Conservation (phyloP, 345 rosid species). For the Ceriops tagal region DNA sequence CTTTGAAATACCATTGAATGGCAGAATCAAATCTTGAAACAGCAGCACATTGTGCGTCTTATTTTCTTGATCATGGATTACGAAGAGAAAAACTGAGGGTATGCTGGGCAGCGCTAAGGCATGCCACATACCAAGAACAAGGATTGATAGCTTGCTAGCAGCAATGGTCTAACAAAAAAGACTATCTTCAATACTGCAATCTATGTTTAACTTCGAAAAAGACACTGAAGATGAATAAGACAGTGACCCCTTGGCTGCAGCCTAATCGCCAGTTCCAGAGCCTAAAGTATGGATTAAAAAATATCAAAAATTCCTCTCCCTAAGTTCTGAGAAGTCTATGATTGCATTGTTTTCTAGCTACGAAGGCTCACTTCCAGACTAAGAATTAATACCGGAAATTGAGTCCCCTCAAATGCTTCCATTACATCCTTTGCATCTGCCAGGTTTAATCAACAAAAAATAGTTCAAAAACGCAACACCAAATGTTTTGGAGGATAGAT, state of each 20-base stretch:
- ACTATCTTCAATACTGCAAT: conserved; percentile 74
- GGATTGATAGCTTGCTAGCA: conserved; percentile 53
- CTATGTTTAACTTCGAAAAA: conserved; percentile 68
- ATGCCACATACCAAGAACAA: conserved; percentile 56
- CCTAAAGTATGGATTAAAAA: too few relatives aligned
- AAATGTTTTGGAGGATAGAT: too few relatives aligned
- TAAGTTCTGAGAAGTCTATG: conserved; percentile 2
- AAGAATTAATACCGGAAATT: conserved; percentile 61
- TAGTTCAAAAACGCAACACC: too few relatives aligned
- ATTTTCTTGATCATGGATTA: neutral
- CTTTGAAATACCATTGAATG: too few relatives aligned
- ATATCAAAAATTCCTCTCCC: neutral
- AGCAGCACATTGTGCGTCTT: too few relatives aligned
- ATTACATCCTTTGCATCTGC: conserved; percentile 76
- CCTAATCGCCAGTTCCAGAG: conserved; percentile 46
- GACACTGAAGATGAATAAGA: conserved; percentile 75
- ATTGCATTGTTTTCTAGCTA: neutral
- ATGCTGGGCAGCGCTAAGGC: neutral
- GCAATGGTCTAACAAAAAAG: conserved; percentile 54
- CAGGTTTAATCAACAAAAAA: conserved; percentile 26
- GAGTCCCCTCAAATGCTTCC: conserved; percentile 40
- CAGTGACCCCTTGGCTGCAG: conserved; percentile 69
- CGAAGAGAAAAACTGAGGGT: neutral
- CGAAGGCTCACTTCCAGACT: conserved; percentile 31
- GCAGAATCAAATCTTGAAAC: too few relatives aligned